Base-by-base conservation (phyloP, 1,139 yeast genomes). In the Zygosaccharomyces pseudobailii region DNA sequence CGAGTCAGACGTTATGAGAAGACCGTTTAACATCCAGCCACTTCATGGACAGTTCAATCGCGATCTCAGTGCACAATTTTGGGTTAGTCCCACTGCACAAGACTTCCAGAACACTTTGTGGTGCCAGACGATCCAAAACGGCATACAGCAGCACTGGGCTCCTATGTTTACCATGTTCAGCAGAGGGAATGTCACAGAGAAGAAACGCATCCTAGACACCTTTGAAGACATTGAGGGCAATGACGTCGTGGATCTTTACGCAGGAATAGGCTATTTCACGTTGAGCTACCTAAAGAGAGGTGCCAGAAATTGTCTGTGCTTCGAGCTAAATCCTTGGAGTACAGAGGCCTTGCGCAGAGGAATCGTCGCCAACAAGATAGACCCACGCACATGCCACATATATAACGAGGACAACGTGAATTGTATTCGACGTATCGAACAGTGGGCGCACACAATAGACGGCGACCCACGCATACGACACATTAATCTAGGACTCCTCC, bases 301-400 rank as follows among this genome's bases (percentile, higher is more conserved):
- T 0, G 88, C 87, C 1, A 52, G 62, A 9, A 68, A 69, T 17
- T 68, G 86, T 0, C 74, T 82, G 40, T 82, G 95, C 60, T 88
- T 95, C 88, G 96, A 88, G 55, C 68, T 88, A 40, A 88, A 88
- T 59, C 87, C 89, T 1, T 87, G 92, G 94, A 84, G 94, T 40
- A 75, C 84, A 6, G 80, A 82, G 56, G 96, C 95, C 0, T 70
- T 87, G 35, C 58, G 67, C 2, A 69, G 80, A 38, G 89, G 89
- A 1, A 73, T 84, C 6, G 45, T 51, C 1, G 59, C 59, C 4
- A 83, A 80, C 53, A 68, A 71, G 7, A 72, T 76, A 63, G 63
- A 63, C 21, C 55, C 55, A 24, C 31, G 41, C 21, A 39, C 44
- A 10, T 47, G 59, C 31, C 53, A 57, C 40, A 64, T 78, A 6